Percentiles rank a stretch among this genome's conserved stretches.
phyloP scores from a whole-genome alignment of 1,139 yeast species.

The Geotrichum carabidarum region DNA sequence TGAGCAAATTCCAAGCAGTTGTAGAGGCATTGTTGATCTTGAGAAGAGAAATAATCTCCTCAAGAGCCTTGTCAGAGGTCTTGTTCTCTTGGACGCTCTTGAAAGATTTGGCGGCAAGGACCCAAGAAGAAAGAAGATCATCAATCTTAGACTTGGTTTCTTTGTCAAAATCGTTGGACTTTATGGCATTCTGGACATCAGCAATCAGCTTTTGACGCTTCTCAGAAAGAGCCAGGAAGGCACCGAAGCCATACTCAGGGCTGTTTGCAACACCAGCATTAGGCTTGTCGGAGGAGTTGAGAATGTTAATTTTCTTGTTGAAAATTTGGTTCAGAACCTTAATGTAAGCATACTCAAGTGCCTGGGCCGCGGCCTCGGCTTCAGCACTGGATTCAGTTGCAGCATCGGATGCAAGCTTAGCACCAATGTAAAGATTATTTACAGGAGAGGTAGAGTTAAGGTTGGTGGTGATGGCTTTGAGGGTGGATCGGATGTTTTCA shows the following conservation, averaged over 20 bases:
- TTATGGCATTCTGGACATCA: constrained; percentile 49
- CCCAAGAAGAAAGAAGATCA: constrained; percentile 66
- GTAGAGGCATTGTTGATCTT: constrained; percentile 24
- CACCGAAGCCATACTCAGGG: constrained; percentile 89
- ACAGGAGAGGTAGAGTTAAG: constrained; percentile 51
- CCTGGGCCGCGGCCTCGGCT: constrained; percentile 46
- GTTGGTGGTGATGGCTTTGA: constrained; percentile 51
- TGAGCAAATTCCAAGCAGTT: constrained; percentile 39
- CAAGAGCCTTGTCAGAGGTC: constrained; percentile 32
- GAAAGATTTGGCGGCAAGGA: constrained; percentile 34
- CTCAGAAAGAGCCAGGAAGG: constrained; percentile 56
- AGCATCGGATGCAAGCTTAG: constrained; percentile 21
- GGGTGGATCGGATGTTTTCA: constrained; percentile 44
- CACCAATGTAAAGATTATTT: constrained; percentile 61
- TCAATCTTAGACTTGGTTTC: constrained; percentile 48
- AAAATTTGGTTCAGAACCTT: constrained; percentile 70
- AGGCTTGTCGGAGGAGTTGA: constrained; percentile 52
- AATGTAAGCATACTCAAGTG: constrained; percentile 72
- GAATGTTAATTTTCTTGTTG: constrained; percentile 48
- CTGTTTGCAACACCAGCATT: constrained; percentile 40
- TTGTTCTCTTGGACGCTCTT: constrained; percentile 27
- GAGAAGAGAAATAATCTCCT: constrained; percentile 43
- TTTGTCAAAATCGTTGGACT: constrained; percentile 46
- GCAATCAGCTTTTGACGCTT: constrained; percentile 41
- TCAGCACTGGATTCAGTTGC: constrained; percentile 24